Evolutionary conservation across 179 eudicot genomes (phyloP).

Genomic region (Carnegiea gigantea): DNA sequence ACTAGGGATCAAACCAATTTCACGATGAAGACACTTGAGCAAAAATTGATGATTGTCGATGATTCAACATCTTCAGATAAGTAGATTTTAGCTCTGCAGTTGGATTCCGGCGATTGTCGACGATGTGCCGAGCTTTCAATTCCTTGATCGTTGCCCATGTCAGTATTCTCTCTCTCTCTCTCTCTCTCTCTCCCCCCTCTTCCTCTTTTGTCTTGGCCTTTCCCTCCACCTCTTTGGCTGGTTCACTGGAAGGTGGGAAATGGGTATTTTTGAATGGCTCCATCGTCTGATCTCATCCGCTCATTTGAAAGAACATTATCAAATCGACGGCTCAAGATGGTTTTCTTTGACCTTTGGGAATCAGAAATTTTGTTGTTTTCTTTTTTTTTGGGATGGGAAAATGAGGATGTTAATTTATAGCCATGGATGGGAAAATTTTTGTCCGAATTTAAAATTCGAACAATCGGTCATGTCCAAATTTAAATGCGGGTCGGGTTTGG

Average conservation of each 20-base stretch:
- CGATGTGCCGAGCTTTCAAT: conserved; percentile 1
- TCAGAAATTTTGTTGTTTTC: not conserved
- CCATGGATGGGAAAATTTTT: too few relatives aligned
- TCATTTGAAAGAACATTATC: not conserved
- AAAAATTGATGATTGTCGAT: not conserved
- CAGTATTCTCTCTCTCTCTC: not conserved
- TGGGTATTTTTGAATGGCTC: not conserved
- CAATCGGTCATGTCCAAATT: too few relatives aligned
- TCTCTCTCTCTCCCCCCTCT: not conserved
- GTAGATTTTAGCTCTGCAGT: not conserved
- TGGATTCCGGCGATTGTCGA: conserved; percentile 3
- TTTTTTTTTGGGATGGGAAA: not conserved
- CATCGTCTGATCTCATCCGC: not conserved
- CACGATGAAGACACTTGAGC: not conserved
- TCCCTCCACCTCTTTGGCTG: not conserved
- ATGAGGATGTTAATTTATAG: too few relatives aligned
- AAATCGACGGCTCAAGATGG: not conserved
- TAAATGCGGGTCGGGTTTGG: too few relatives aligned
- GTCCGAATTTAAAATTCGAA: too few relatives aligned
- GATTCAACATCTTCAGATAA: not conserved
- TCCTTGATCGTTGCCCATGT: not conserved
- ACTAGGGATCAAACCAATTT: not conserved
- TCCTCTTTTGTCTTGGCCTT: not conserved
- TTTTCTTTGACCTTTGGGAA: not conserved
- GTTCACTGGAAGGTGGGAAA: not conserved